These are phyloP conservation scores for Xenosphaeropsis pyriputrescens DNA, from an alignment of 2,329 filamentous ascomycete species.

Conservation along the genomic window DNA sequence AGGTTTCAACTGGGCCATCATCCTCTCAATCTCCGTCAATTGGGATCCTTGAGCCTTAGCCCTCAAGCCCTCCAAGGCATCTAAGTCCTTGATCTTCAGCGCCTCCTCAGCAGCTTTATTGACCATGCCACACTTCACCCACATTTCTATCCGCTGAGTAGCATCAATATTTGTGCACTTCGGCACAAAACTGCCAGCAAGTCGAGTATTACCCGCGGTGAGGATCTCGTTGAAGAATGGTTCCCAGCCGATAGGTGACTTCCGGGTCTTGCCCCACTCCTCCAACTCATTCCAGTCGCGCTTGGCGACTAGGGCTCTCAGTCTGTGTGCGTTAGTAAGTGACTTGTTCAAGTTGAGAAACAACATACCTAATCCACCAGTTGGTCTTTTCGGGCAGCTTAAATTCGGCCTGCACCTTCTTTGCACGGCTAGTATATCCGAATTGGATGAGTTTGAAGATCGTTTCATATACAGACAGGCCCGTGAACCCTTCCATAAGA, in stretches of 20 bases:
- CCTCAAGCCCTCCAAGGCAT: constrained; percentile 58
- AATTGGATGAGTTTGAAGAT: constrained; percentile 75
- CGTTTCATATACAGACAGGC: constrained; percentile 81
- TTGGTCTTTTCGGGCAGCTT: constrained; percentile 81
- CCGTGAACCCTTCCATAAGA: constrained; percentile 60
- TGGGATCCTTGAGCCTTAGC: constrained; percentile 58
- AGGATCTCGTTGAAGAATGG: constrained; percentile 87
- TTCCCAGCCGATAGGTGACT: constrained; percentile 94
- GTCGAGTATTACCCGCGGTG: constrained; percentile 75
- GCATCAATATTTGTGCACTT: constrained; percentile 59
- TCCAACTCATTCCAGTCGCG: constrained; percentile 89
- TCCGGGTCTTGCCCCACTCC: constrained; percentile 62
- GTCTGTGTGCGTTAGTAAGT: constrained; percentile 24
- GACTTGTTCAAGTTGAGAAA: neutral
- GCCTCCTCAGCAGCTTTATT: constrained; percentile 87
- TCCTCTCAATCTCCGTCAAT: constrained; percentile 66
- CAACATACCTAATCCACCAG: constrained; percentile 60
- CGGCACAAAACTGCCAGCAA: constrained; percentile 71
- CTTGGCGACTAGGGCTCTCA: constrained; percentile 78
- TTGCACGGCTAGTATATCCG: constrained; percentile 71
- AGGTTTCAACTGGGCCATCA: constrained; percentile 43
- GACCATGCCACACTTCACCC: constrained; percentile 86
- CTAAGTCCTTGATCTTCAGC: constrained; percentile 63
- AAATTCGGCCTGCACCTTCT: constrained; percentile 83
- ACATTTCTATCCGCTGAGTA: constrained; percentile 70